These are phyloP conservation scores for Puccinia brachypodii DNA, from an alignment of 1,284 basidiomycete species.

Conservation along the genomic window DNA sequence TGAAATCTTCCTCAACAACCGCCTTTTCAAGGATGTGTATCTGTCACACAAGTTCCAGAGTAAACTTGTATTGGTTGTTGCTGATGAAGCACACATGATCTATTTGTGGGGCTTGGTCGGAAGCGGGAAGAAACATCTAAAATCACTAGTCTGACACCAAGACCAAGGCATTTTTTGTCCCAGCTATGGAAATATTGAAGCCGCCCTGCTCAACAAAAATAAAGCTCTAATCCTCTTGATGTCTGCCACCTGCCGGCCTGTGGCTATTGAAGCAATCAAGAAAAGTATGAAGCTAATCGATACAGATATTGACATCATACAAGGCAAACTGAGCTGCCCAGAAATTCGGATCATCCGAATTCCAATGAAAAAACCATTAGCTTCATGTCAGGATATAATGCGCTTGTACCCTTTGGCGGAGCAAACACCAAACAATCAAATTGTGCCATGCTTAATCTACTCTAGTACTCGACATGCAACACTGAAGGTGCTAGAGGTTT, in stretches of 20 bases:
- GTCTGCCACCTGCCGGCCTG: conserved; percentile 3
- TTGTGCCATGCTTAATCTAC: neutral
- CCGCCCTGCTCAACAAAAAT: neutral
- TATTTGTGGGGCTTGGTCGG: conserved; percentile 1
- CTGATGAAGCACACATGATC: neutral
- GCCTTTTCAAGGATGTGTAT: neutral
- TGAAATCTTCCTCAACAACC: conserved; percentile 12
- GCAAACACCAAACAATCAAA: neutral
- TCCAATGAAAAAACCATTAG: neutral
- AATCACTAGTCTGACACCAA: neutral
- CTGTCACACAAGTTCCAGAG: neutral
- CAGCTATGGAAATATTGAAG: neutral
- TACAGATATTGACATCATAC: neutral
- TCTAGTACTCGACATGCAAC: neutral
- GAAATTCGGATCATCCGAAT: neutral
- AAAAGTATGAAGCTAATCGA: neutral
- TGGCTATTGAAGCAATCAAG: neutral
- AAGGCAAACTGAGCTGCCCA: neutral
- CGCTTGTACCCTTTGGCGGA: neutral
- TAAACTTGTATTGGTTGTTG: neutral
- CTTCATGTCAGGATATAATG: neutral
- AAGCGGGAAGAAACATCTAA: neutral
- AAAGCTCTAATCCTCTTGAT: neutral
- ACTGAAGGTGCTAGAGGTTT: neutral
- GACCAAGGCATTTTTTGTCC: neutral